Evolutionary conservation across 768 basidiomycete genomes (phyloP), one percentile per base, ranked within the genome.

Genomic region (Tricholomella constricta): DNA sequence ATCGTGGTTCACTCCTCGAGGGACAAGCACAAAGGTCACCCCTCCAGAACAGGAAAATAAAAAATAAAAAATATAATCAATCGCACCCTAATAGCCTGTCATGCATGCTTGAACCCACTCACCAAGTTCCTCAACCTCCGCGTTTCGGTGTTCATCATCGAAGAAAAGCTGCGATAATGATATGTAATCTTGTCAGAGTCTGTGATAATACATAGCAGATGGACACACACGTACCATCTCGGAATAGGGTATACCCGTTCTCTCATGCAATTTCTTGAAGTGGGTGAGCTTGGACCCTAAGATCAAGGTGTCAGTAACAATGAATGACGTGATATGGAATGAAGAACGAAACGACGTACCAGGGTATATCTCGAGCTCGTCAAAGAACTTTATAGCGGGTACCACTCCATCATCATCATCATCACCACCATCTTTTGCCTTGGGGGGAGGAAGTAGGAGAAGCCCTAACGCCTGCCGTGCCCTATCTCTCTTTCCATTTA

Each of bases 11-110:
- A 91, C 59, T 0, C 92, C 92, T 19, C 74, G 66, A 2, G 72
- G 68, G 4, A 91, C 88, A n/a, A 88, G 80, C 49, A 81, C 74
- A 69, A 96, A 94, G 0, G 89, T 92, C 2, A 95, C 91, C 2
- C 94, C 91, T 84, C 57, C 20, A 10, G 38, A 32, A 31, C 36
- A 23, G 11, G 11, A 29, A 11, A 29, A 29, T 11, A 29, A 11
- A 29, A 29, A 11, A 11, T 6, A 6, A 6, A 29, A 29, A 29
- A 29, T 6, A 29, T 29, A 11, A 6, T 11, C 29, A 29, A 29
- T 31, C 29, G 29, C 29, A 31, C 11, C 29, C 11, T 31, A 31
- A 11, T 6, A 31, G 29, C 11, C 11, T 31, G 29, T 11, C n/a
- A 36, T 46, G 20, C 58, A n/a, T n/a, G n/a, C n/a, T n/a, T n/a